Base-by-base conservation (phyloP, 345 rosid species). In the Hibiscus syriacus region DNA sequence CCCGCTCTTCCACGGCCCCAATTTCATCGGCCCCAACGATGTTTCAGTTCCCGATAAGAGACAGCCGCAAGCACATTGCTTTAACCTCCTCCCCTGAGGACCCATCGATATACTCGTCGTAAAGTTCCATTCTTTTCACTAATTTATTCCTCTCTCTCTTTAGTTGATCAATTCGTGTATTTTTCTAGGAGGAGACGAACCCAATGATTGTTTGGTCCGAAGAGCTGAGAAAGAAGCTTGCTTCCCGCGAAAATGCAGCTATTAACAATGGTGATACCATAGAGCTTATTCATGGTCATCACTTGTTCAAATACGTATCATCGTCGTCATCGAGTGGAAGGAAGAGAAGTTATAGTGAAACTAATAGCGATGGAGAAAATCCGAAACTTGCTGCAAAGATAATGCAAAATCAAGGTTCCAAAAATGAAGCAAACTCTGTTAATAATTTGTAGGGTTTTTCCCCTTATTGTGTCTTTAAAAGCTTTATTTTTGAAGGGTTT, bases 201-300 rank as follows among this genome's bases (percentile, higher is more conserved):
- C 98, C 98, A 10, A 87, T 86, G 26, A 85, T 93, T 66, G 70
- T 90, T 67, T 82, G 82, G 25, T 81, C 82, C 20, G 84, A 89
- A 6, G 77, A 74, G 45, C 75, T 72, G 68, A 86, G 97, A 66
- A n/a, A n/a, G n/a, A n/a, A n/a, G n/a, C n/a, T n/a, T n/a, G n/a
- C n/a, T n/a, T n/a, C n/a, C n/a, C n/a, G 77, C 16, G 88, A 86
- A 55, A 78, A 72, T 50, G 76, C 68, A 55, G 57, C 73, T 13
- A 69, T 90, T 69, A 20, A 12, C 66, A 72, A 77, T 52, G 87
- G 88, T 66, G 90, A 83, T 76, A 54, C 89, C 69, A 78, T 89
- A 69, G 98, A 93, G 81, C 69, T 93, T 70, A 85, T 93, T 66
- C 97, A 97, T 60, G 96, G 96, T 66, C 78, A 79, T 60, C 91